Evolutionary conservation across 805 yeast genomes (phyloP), one percentile per base, ranked within the genome.

Genomic region (Saccharomyces kudriavzevii): DNA sequence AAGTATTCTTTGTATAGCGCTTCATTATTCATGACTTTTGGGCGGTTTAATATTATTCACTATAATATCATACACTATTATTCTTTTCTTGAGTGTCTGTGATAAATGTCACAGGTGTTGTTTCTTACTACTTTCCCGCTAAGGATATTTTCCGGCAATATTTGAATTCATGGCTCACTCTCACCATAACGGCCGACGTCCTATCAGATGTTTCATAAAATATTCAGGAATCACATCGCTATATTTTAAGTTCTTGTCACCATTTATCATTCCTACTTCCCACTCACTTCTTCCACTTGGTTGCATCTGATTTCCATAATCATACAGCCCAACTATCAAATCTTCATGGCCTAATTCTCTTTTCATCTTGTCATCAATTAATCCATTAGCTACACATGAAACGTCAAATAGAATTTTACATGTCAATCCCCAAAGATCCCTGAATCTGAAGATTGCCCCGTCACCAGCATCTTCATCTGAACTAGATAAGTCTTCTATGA

Each of bases 361-460:
- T 27, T 73, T 66, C 13, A 59, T 47, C 4, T 59, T 63, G 31
- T 58, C 61, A 9, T 55, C 53, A 9, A 80, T 57, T 11, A 49
- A n/a, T 5, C 64, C 66, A 62, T 80, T 79, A 3, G 79, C 71
- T 9, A 85, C 74, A 53, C 75, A 76, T 1, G 89, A 84, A 28
- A 87, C 62, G 64, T 87, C 92, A 60, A 80, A 87, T n/a, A 87
- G 64, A 9, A 87, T 86, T 63, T 85, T 85, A 2, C 91, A 92
- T 0, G 94, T 87, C 40, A 87, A 70, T 0, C 95, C 95, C 95
- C 94, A 87, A 4, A 87, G 83, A 62, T 85, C 87, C 62, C 86
- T 81, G 40, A 83, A 77, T 52, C 77, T 74, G 2, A 52, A 50
- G n/a, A 28, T 17, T 47, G 70, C 45, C 8, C 55, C 54, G 1